phyloP scores from a whole-genome alignment of 1,284 basidiomycete species.

The Apiotrichum sp. region DNA sequence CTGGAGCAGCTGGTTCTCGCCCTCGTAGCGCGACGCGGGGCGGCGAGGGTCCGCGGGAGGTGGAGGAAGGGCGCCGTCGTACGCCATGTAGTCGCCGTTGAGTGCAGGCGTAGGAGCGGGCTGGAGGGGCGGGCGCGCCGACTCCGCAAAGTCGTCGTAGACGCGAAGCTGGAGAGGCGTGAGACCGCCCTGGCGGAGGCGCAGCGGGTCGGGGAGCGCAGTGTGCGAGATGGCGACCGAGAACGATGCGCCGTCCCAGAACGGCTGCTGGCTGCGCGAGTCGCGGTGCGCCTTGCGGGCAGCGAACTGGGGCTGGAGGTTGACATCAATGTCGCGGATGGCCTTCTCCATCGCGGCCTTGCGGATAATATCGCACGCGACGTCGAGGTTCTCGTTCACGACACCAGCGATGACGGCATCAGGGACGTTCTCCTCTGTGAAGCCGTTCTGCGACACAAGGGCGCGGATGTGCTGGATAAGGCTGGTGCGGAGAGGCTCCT shows the following conservation, averaged over 20 bases:
- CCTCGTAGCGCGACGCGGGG: conserved; percentile 26
- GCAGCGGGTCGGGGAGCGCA: conserved; percentile 80
- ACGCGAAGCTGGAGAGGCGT: conserved; percentile 77
- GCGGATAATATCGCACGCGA: conserved; percentile 91
- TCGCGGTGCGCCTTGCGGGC: conserved; percentile 81
- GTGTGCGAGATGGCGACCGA: conserved; percentile 68
- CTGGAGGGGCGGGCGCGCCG: conserved; percentile 18
- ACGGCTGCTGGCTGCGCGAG: conserved; percentile 54
- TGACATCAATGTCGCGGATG: conserved; percentile 89
- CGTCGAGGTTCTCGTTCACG: conserved; percentile 87
- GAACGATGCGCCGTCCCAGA: conserved; percentile 72
- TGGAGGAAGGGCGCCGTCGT: conserved; percentile 4
- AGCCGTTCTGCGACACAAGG: conserved; percentile 74
- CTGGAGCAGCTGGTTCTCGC: conserved; percentile 26
- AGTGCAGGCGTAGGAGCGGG: not conserved
- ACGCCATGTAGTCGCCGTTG: conserved; percentile 20
- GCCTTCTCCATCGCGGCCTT: conserved; percentile 98
- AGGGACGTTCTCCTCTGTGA: conserved; percentile 60
- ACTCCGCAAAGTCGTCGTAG: conserved; percentile 87
- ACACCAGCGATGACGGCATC: conserved; percentile 64
- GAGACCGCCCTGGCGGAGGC: conserved; percentile 77
- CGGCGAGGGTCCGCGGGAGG: conserved; percentile 19
- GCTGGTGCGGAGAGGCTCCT: conserved; percentile 91
- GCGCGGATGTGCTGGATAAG: conserved; percentile 83
- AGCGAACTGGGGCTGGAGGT: conserved; percentile 74